Base-by-base conservation (phyloP, 352 stramenopile genomes). In the Pythium sp. region DNA sequence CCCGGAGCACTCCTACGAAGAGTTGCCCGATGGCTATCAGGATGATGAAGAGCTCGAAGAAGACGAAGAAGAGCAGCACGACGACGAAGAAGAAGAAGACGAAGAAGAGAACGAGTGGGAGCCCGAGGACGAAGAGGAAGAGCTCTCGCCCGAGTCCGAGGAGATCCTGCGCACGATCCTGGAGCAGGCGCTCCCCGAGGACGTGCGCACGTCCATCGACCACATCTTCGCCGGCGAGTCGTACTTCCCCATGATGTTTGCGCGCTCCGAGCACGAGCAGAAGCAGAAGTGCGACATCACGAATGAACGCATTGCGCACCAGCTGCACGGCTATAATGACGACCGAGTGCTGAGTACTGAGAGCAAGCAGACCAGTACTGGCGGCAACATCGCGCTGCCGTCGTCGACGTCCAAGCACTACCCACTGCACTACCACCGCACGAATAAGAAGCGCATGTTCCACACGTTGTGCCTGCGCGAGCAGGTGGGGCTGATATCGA, bases 381-480 rank as follows among this genome's bases (percentile, higher is more conserved):
- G 28, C 3, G 41, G 28, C 20, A 32, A 8, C 5, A 4, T 58
- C 22, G 26, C 26, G 32, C 34, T 74, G 22, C 51, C 60, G 47
- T 63, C 38, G 68, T 77, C 69, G 7, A 72, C n/a, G 28, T 61
- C 38, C 26, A 59, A 20, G 55, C 43, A 57, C 69, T 69, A 51
- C 38, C 69, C 56, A 58, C 72, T 53, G 62, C 70, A 69, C 43
- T 72, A 68, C 65, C 66, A 72, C 53, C 70, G 72, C 43, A 69
- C 63, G 55, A 76, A 71, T 66, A 76, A 72, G 65, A 71, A 74
- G 57, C 64, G 64, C 26, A 81, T 91, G 78, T 87, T 89, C 64
- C 79, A 84, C 56, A 86, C 78, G 36, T 78, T 95, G 47, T 86
- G 75, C 43, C 69, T 83, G 68, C 83, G 87, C 54, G 87, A 95